Evolutionary conservation across 2,329 filamentous ascomycete species (phyloP).

Genomic region (Venturia pyrina): DNA sequence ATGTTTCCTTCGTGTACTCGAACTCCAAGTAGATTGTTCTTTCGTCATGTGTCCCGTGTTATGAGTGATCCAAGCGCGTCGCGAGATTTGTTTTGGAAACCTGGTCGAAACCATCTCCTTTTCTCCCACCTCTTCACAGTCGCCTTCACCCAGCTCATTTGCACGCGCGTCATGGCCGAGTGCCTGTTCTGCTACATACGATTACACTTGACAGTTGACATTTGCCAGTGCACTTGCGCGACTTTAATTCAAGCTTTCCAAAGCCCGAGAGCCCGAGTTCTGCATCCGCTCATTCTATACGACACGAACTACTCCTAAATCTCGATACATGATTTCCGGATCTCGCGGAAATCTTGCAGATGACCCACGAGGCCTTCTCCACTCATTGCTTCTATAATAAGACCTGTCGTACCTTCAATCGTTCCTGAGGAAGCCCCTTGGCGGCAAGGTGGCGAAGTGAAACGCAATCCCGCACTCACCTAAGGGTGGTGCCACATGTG

Average conservation of each 20-base stretch:
- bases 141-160: not conserved
- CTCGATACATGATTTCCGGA: not conserved
- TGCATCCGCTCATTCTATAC: not conserved
- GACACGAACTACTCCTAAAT: not conserved
- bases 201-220: not conserved
- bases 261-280: not conserved
- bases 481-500: not conserved
- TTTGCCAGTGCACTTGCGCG: not conserved
- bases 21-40: not conserved
- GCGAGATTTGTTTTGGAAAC: slow-evolving; percentile 1
- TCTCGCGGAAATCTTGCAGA: not conserved
- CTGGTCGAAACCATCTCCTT: not conserved
- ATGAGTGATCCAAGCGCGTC: not conserved
- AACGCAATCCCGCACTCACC: not conserved
- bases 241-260: not conserved
- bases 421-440: not conserved
- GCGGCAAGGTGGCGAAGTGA: not conserved
- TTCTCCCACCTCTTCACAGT: not conserved
- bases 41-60: not conserved
- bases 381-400: not conserved
- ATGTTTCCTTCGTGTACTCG: not conserved
- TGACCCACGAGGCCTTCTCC: not conserved
- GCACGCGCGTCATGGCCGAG: not conserved
- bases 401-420: not conserved
- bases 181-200: not conserved